Conservation (phyloP, 768 basidiomycete genomes). For the Auriculariales sp. region DNA sequence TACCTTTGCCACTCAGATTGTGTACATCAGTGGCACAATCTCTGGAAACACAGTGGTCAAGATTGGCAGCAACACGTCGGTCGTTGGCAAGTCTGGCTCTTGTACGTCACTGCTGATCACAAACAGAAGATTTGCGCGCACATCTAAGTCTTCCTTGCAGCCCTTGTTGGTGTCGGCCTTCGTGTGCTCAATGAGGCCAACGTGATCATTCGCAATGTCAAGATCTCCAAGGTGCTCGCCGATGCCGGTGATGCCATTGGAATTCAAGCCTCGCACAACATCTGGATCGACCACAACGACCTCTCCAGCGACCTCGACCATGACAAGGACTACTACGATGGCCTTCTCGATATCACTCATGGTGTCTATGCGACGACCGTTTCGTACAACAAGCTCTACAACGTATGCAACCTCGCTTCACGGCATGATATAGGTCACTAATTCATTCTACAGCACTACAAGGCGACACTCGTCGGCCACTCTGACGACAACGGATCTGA, state of each 20-base stretch:
- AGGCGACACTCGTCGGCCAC: slow-evolving; percentile 29
- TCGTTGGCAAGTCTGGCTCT: slow-evolving; percentile 26
- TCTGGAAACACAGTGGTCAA: slow-evolving; percentile 28
- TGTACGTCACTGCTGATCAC: slow-evolving; percentile 16
- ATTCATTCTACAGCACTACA: slow-evolving; percentile 23
- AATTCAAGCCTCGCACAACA: slow-evolving; percentile 24
- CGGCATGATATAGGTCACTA: background rate
- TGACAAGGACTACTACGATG: slow-evolving; percentile 31
- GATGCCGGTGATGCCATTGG: slow-evolving; percentile 30
- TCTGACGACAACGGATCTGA: slow-evolving; percentile 27
- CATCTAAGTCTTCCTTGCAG: slow-evolving; percentile 10
- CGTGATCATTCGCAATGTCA: slow-evolving; percentile 36
- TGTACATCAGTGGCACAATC: no score
- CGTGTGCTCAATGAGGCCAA: slow-evolving; percentile 25
- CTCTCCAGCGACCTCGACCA: slow-evolving; percentile 30
- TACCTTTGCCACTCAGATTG: no score
- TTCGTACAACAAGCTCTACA: slow-evolving; percentile 24
- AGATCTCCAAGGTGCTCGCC: slow-evolving; percentile 33
- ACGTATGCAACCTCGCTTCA: slow-evolving; percentile 2
- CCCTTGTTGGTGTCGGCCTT: slow-evolving; percentile 30
- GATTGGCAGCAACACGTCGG: slow-evolving; percentile 29
- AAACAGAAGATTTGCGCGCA: background rate
- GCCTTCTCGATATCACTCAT: slow-evolving; percentile 30
- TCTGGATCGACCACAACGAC: slow-evolving; percentile 34
- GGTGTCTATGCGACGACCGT: slow-evolving; percentile 28